Evolutionary conservation across 768 basidiomycete genomes (phyloP).

Genomic region (Porphyrellus cyaneotinctus): DNA sequence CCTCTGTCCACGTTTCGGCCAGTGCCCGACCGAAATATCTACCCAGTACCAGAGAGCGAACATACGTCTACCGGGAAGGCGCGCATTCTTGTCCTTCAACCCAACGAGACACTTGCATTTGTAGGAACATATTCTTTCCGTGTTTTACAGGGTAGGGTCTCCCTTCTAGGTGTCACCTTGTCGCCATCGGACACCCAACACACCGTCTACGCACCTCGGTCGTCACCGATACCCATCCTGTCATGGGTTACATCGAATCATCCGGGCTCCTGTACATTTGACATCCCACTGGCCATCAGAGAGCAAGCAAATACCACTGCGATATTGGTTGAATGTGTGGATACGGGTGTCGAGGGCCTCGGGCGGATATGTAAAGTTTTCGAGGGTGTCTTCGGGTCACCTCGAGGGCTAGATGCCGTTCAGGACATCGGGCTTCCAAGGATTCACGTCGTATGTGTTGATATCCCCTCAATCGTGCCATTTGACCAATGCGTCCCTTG

Average conservation of each 20-base stretch:
- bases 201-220: slow-evolving; percentile 70
- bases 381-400: slow-evolving; percentile 56
- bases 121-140: slow-evolving; percentile 61
- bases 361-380: slow-evolving; percentile 60
- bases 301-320: slow-evolving; percentile 32
- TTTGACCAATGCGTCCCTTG: slow-evolving; percentile 16
- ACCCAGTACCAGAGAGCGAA: slow-evolving; percentile 21
- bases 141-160: slow-evolving; percentile 59
- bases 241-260: slow-evolving; percentile 21
- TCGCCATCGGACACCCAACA: slow-evolving; percentile 39
- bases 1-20: slow-evolving; percentile 52
- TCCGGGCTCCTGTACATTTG: slow-evolving; percentile 12
- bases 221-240: slow-evolving; percentile 68
- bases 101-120: slow-evolving; percentile 38
- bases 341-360: slow-evolving; percentile 63
- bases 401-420: slow-evolving; percentile 27
- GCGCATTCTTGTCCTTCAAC: slow-evolving; percentile 42
- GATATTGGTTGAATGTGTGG: slow-evolving; percentile 53
- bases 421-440: slow-evolving; percentile 45
- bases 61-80: slow-evolving; percentile 12
- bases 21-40: slow-evolving; percentile 25
- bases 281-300: slow-evolving; percentile 11
- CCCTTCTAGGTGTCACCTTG: slow-evolving; percentile 53
- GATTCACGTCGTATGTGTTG: slow-evolving; percentile 43
- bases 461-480: background rate